These are phyloP conservation scores for Tripterygium wilfordii DNA, from an alignment of 177 flowering plant genomes.

Conservation along the genomic window DNA sequence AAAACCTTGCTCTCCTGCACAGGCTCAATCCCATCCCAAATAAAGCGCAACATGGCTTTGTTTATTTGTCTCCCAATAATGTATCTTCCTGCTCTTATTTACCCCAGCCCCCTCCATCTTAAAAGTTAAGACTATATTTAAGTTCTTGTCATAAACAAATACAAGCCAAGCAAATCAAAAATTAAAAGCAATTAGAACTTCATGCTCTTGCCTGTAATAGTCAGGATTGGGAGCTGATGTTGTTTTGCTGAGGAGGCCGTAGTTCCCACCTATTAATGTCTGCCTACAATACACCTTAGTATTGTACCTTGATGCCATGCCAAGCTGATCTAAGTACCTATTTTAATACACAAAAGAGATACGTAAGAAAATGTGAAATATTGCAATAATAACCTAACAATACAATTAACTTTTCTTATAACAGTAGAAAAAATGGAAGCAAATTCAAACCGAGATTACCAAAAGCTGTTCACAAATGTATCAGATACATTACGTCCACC, in stretches of 20 bases:
- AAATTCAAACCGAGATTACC: slow-evolving; percentile 41
- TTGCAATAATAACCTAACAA: background rate
- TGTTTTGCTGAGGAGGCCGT: slow-evolving; percentile 70
- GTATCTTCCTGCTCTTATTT: too few species aligned
- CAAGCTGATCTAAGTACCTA: slow-evolving; percentile 95
- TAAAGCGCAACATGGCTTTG: too few species aligned
- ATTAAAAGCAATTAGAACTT: background rate
- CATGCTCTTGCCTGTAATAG: slow-evolving; percentile 65
- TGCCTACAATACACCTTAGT: slow-evolving; percentile 87
- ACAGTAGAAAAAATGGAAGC: background rate
- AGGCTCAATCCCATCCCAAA: too few species aligned
- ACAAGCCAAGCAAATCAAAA: background rate
- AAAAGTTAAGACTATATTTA: too few species aligned
- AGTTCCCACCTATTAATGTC: slow-evolving; percentile 79
- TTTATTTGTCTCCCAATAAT: too few species aligned
- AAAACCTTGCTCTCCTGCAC: too few species aligned
- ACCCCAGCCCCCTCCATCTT: too few species aligned
- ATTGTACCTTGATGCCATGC: slow-evolving; percentile 63
- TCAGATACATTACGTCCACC: slow-evolving; percentile 74
- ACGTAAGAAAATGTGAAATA: background rate
- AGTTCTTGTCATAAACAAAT: too few species aligned
- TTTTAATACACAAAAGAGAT: slow-evolving; percentile 2
- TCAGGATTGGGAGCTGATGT: slow-evolving; percentile 82
- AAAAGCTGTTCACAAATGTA: slow-evolving; percentile 80
- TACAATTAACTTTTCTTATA: background rate